These are phyloP conservation scores for Collybiopsis confluens DNA, from an alignment of 768 basidiomycete genomes.

Conservation along the genomic window DNA sequence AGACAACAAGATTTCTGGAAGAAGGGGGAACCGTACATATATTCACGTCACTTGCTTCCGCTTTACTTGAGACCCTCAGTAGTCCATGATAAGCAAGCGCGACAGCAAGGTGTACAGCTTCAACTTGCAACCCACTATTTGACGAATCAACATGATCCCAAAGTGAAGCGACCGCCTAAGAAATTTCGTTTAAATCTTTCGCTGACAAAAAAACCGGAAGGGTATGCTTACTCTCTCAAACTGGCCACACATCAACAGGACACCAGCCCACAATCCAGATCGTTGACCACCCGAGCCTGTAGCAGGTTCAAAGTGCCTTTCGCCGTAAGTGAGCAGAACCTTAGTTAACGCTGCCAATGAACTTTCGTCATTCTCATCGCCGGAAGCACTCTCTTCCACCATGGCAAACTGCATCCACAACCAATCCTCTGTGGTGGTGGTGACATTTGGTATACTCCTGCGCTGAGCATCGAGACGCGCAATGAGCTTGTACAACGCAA, in stretches of 20 bases:
- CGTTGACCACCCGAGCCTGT: slow-evolving; percentile 53
- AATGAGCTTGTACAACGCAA: slow-evolving; percentile 93
- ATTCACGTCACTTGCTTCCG: slow-evolving; percentile 81
- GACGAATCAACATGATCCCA: slow-evolving; percentile 77
- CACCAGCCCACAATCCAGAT: slow-evolving; percentile 73
- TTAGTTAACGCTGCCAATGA: slow-evolving; percentile 74
- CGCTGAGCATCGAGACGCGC: slow-evolving; percentile 84
- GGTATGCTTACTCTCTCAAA: slow-evolving; percentile 74
- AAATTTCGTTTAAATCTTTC: no score
- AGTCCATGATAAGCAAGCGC: slow-evolving; percentile 92
- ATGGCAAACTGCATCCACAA: slow-evolving; percentile 95
- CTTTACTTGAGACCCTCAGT: slow-evolving; percentile 74
- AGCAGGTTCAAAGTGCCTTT: slow-evolving; percentile 76
- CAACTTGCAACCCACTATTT: slow-evolving; percentile 48
- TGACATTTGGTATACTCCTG: slow-evolving; percentile 78
- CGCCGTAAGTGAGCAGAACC: slow-evolving; percentile 71
- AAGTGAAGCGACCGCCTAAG: slow-evolving; percentile 85
- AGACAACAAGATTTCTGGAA: not conserved
- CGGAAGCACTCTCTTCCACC: slow-evolving; percentile 42
- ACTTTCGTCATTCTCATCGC: slow-evolving; percentile 66
- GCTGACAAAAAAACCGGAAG: not conserved
- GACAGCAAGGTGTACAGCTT: slow-evolving; percentile 92
- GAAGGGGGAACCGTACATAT: slow-evolving; percentile 52
- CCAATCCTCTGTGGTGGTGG: slow-evolving; percentile 95
- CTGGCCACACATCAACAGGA: slow-evolving; percentile 87